Conservation (phyloP, 768 basidiomycete species). For the Lactifluus subvellereus region DNA sequence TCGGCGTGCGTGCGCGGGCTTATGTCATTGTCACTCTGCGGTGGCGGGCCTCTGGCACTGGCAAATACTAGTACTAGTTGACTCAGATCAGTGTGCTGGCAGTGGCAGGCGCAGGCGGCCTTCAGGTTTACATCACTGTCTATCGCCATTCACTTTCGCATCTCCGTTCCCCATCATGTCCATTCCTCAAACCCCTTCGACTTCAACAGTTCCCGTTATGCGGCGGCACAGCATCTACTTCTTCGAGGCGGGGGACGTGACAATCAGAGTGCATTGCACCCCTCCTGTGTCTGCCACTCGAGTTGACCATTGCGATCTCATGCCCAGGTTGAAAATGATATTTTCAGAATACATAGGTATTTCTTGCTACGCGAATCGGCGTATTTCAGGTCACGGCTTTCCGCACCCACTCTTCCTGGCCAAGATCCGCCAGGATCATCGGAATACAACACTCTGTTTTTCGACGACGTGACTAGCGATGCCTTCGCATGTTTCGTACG, state of each 20-base stretch:
- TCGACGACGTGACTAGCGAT: conserved; percentile 27
- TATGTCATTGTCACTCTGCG: no score
- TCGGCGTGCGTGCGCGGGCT: no score
- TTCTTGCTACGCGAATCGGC: conserved; percentile 16
- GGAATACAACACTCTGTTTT: conserved; percentile 29
- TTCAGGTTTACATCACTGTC: neutral
- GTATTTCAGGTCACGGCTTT: neutral
- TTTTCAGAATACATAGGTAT: conserved; percentile 13
- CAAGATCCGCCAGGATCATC: conserved; percentile 30
- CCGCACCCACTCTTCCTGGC: conserved; percentile 4
- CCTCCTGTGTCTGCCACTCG: neutral
- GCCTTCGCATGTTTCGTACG: conserved; percentile 33
- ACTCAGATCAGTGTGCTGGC: no score
- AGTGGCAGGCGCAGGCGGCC: no score
- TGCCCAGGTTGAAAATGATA: conserved; percentile 8
- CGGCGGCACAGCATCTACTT: conserved; percentile 11
- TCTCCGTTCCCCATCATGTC: neutral
- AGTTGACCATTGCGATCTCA: conserved; percentile 25
- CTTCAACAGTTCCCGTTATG: neutral
- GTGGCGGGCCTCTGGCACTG: no score
- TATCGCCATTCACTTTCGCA: neutral
- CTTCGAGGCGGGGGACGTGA: conserved; percentile 7
- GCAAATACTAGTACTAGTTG: no score
- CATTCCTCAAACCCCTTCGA: neutral
- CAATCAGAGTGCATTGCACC: neutral